phyloP scores from a whole-genome alignment of 1,139 yeast genomes.

The Geotrichum cucujoidarum region DNA sequence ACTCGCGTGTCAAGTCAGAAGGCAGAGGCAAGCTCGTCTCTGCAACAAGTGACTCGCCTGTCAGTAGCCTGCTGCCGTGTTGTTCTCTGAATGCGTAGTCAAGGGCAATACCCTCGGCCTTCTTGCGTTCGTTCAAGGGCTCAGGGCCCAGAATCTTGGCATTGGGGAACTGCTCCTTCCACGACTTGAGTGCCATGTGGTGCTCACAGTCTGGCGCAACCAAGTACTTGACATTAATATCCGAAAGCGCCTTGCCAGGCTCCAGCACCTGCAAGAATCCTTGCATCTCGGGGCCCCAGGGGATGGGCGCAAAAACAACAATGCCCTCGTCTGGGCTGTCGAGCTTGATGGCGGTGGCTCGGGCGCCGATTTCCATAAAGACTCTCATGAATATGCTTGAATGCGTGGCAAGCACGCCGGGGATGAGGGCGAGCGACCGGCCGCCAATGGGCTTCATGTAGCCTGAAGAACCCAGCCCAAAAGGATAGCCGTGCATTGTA shows the following conservation, averaged over 20 bases:
- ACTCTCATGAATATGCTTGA: constrained; percentile 34
- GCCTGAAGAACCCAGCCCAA: constrained; percentile 15
- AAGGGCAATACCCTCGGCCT: constrained; percentile 33
- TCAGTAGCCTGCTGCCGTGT: constrained; percentile 9
- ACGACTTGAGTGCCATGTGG: constrained; percentile 40
- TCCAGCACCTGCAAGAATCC: constrained; percentile 42
- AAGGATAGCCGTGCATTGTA: constrained; percentile 18
- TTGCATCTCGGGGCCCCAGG: constrained; percentile 45
- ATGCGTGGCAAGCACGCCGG: constrained; percentile 44
- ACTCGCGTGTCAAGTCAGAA: constrained; percentile 36
- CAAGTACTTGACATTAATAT: constrained; percentile 32
- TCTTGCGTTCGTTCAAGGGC: constrained; percentile 36
- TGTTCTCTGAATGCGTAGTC: constrained; percentile 37
- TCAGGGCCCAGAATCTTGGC: constrained; percentile 51
- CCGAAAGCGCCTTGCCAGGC: constrained; percentile 37
- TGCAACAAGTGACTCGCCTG: constrained; percentile 21
- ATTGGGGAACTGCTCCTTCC: constrained; percentile 46
- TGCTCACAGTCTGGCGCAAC: constrained; percentile 36
- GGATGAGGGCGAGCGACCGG: constrained; percentile 44
- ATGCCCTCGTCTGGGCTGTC: constrained; percentile 31
- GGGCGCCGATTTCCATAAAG: constrained; percentile 51
- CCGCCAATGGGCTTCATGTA: constrained; percentile 38
- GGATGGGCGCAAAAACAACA: constrained; percentile 59
- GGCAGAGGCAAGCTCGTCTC: constrained; percentile 26
- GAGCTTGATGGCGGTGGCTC: constrained; percentile 47